These are phyloP conservation scores for Oldenlandia corymbosa DNA, from an alignment of 257 asterid genomes.

Conservation along the genomic window DNA sequence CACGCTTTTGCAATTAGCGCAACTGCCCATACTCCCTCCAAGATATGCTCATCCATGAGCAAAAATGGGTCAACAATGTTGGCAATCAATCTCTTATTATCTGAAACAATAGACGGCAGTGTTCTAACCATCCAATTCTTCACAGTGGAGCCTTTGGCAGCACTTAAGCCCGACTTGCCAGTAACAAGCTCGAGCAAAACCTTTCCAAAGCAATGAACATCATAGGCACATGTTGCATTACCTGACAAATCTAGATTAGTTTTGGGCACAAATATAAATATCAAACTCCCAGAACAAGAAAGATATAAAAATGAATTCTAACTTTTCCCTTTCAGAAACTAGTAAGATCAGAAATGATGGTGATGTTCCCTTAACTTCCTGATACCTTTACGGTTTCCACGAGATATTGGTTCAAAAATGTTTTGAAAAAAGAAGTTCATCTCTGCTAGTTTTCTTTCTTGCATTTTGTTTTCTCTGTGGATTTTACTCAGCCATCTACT, in stretches of 20 bases:
- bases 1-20: conserved; percentile 3
- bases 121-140: conserved; percentile 22
- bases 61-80: conserved; percentile 1
- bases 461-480: too few relatives aligned
- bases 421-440: too few relatives aligned
- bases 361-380: too few relatives aligned
- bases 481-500: too few relatives aligned
- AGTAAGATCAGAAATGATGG: too few relatives aligned
- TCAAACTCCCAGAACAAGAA: not conserved
- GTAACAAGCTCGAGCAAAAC: conserved; percentile 11
- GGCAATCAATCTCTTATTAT: not conserved
- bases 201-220: conserved; percentile 13
- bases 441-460: not conserved
- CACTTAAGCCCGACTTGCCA: not conserved
- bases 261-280: too few relatives aligned
- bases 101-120: conserved; percentile 26
- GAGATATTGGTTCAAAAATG: too few relatives aligned
- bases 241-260: not conserved
- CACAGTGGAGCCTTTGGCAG: conserved; percentile 6
- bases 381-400: too few relatives aligned
- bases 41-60: not conserved
- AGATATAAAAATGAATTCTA: too few relatives aligned
- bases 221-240: conserved; percentile 4
- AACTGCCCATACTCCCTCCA: not conserved
- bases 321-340: too few relatives aligned